These are phyloP conservation scores for Phoenix dactylifera DNA, from an alignment of 176 grass and related monocot species.

Conservation along the genomic window DNA sequence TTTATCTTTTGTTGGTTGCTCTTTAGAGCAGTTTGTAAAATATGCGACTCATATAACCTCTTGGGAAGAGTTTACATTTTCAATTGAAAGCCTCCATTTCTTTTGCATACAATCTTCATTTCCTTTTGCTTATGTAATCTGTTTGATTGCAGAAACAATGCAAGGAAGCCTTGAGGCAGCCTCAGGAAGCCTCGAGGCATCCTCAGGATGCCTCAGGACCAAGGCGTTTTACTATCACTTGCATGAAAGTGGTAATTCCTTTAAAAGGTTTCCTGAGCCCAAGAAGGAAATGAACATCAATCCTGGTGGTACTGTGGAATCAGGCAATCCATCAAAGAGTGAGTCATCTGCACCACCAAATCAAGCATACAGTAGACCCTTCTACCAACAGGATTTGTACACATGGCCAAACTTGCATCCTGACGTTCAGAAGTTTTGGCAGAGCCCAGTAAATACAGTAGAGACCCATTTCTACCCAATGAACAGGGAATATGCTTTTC, in stretches of 20 bases:
- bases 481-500: slow-evolving; percentile 41
- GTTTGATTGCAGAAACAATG: slow-evolving; percentile 67
- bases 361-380: slow-evolving; percentile 47
- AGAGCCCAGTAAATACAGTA: slow-evolving; percentile 31
- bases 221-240: slow-evolving; percentile 43
- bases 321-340: slow-evolving; percentile 28
- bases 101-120: no score
- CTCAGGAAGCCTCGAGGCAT: slow-evolving; percentile 40
- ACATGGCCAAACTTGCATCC: slow-evolving; percentile 46
- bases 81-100: no score
- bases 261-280: slow-evolving; percentile 41
- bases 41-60: no score
- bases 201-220: slow-evolving; percentile 44
- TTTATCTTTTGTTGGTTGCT: no score
- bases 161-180: slow-evolving; percentile 58
- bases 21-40: no score
- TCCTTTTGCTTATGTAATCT: slow-evolving; percentile 24
- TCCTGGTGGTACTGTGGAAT: slow-evolving; percentile 23
- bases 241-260: slow-evolving; percentile 35
- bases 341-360: slow-evolving; percentile 40
- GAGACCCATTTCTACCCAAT: slow-evolving; percentile 53
- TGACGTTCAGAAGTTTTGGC: slow-evolving; percentile 40
- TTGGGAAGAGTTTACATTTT: no score
- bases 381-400: slow-evolving; percentile 48
- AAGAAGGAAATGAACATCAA: slow-evolving; percentile 25